Evolutionary conservation across 352 stramenopile species (phyloP), one percentile per base, ranked within the genome.

Genomic region (Nothophytophthora sp.): DNA sequence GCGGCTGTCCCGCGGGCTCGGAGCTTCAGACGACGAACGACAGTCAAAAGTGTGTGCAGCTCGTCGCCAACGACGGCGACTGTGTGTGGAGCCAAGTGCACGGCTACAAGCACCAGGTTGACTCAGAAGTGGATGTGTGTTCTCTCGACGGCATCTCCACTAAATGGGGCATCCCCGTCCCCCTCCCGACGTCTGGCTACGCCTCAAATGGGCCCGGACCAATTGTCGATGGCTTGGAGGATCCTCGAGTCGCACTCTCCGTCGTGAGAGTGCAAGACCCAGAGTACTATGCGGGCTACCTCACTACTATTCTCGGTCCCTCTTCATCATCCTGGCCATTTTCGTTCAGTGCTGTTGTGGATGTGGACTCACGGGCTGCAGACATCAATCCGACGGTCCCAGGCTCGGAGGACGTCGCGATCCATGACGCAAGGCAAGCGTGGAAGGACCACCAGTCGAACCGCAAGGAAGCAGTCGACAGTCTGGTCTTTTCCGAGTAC

Each of bases 371-470:
- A 15, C 65, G 41, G 10, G 46, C 41, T 27, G 19, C 37, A 36
- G 39, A 24, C 16, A 42, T 73, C 13, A 38, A 39, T 3, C 24
- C 47, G 11, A 39, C 57, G 30, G 29, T 73, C 39, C 24, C 45
- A 9, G 36, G 33, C 2, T 30, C 22, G 11, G 33, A 27, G 4
- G 35, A 57, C 19, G 13, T 53, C 2, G 27, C 50, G 15, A 47
- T 67, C 25, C 41, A 60, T 5, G 51, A 67, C 24, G 30, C 33
- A 30, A 41, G 49, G 0, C 76, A 73, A 49, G 59, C 60, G 2
- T 90, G 76, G 76, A 69, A 53, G 18, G 65, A 81, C 12, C 87
- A 80, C 52, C 73, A 87, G 33, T 38, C 38, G 13, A 37, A 73
- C 44, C 50, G 61, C 22, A 27, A 58, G 7, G 47, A 50, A 2